Evolutionary conservation across 805 yeast species (phyloP), one percentile per base, ranked within the genome.

Genomic region (Spencermartinsiella europaea): DNA sequence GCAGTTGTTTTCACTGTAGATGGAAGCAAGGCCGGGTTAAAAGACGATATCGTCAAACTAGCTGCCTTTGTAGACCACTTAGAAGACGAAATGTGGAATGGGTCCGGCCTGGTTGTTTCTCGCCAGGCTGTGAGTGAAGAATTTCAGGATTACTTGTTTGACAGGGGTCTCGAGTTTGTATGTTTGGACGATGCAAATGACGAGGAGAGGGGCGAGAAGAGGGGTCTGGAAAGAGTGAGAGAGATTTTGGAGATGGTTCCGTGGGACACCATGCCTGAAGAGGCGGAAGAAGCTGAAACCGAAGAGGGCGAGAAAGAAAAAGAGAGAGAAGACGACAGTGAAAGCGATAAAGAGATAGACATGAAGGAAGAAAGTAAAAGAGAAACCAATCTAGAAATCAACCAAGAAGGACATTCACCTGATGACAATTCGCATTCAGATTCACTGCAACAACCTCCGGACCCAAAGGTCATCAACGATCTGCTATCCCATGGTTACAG

Each of bases 1-100:
- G 63, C 67, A n/a, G 57, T 70, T n/a, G 50, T 69, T 10, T 57
- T 53, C 47, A 63, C 68, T 5, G 47, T 64, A 19, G 58, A 58
- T 8, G 46, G 53, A 5, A 44, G 44, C 12, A 33, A 38, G 14
- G 31, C 40, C 10, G 45, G 22, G 10, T 42, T 49, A 10, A 45
- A 42, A n/a, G 16, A 21, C 12, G 51, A 54, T 20, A 27, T 56
- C 21, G 43, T 40, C 38, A 43, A 35, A 1, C 31, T 61, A 7
- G 56, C 41, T 8, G 28, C 22, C 25, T 60, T 61, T 34, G 47
- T 53, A 8, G 50, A 46, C 1, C 33, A 35, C 4, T 52, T 63
- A 21, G 50, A 53, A 34, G 44, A 48, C 19, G 63, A 60, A 38
- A 46, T 33, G 20, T 56, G 59, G 56, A 53, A 57, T 27, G 68